Base-by-base conservation (phyloP, 352 stramenopile genomes). In the Albugo laibachii region DNA sequence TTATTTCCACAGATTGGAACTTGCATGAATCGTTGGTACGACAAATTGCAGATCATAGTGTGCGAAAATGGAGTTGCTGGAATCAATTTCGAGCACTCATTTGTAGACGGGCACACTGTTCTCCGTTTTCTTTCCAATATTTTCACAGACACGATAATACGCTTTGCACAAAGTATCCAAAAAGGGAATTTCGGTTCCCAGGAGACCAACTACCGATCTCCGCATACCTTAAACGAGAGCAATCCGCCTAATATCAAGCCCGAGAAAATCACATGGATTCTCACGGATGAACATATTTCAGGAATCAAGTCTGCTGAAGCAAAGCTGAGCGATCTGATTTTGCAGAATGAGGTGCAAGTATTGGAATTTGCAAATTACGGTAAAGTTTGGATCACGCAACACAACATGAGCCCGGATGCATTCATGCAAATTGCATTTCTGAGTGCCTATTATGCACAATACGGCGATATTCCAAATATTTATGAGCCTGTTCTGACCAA, bases 1-100 rank as follows among this genome's bases (percentile, higher is more conserved):
- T 8, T 8, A 13, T 8, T 53, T 14, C 35, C 5, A 13, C 54
- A 87, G 66, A 75, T 71, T 21, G 93, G 89, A 38, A 95, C 86
- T 51, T 97, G 84, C 63, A 95, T 93, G 67, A 97, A 97, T 58
- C 83, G 93, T 27, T 98, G 92, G 92, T 97, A 97, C 65, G 92
- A 98, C 69, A 98, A 97, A 63, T 62, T 97, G 18, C 88, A 97
- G 65, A 71, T 97, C 13, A 97, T 97, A 52, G 83, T 95, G 56
- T 96, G 83, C 52, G 73, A 86, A 48, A 95, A 97, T 51, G 89
- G 91, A 54, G 83, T 86, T 34, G 85, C 89, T 13, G 88, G 87
- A 15, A 86, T 97, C 58, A 97, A 97, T 66, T 98, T 98, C 69
- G 92, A 98, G 71, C 93, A 98, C 65, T 94, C 85, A 47, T 93